phyloP scores from a whole-genome alignment of 1,139 yeast genomes.

The Hansenula sp. region DNA sequence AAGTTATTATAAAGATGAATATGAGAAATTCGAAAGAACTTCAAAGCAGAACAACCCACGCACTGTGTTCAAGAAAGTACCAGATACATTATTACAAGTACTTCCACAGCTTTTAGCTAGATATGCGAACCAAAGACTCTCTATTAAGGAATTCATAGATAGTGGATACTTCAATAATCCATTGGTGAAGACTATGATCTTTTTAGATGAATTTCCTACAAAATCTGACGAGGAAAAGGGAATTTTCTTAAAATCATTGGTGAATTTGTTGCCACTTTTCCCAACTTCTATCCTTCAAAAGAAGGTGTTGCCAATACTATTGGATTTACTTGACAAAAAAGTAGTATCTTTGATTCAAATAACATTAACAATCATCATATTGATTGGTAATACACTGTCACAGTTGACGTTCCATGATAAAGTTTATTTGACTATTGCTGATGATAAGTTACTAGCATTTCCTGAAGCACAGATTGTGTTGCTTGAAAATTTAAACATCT shows the following conservation, averaged over 20 bases:
- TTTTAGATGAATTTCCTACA: constrained; percentile 81
- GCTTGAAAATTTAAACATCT: constrained; percentile 49
- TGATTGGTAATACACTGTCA: constrained; percentile 66
- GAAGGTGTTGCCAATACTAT: constrained; percentile 70
- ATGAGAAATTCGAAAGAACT: constrained; percentile 36
- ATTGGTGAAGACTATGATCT: constrained; percentile 74
- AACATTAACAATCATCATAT: constrained; percentile 53
- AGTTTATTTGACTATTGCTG: constrained; percentile 45
- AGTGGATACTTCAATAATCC: constrained; percentile 73
- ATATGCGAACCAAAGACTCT: constrained; percentile 33
- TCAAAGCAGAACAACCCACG: constrained; percentile 42
- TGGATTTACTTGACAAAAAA: constrained; percentile 35
- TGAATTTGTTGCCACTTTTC: constrained; percentile 56
- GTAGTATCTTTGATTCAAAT: constrained; percentile 45
- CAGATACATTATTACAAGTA: constrained; percentile 33
- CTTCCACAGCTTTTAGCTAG: constrained; percentile 36
- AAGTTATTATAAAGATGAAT: constrained; percentile 45
- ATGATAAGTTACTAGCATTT: constrained; percentile 38
- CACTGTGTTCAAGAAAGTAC: constrained; percentile 44
- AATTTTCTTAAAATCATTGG: constrained; percentile 64
- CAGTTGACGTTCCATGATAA: constrained; percentile 74
- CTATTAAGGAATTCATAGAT: constrained; percentile 45
- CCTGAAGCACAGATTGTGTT: constrained; percentile 49
- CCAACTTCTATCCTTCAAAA: constrained; percentile 66
- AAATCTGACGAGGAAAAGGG: constrained; percentile 64